Evolutionary conservation across 495 filamentous ascomycete species (phyloP), one percentile per base, ranked within the genome.

Genomic region (Ramalina intermedia): DNA sequence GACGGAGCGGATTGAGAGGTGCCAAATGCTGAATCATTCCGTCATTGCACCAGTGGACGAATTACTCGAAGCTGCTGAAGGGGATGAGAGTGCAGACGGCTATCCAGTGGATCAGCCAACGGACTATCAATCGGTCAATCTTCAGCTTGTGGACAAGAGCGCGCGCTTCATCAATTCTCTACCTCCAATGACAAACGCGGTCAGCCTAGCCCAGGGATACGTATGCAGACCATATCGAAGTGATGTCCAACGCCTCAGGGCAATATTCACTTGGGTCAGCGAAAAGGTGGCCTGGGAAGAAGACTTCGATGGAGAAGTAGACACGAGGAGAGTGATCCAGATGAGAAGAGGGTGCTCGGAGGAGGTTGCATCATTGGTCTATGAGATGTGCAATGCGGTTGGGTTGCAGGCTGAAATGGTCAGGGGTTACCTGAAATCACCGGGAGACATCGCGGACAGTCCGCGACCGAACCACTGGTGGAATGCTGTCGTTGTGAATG

Each of bases 201-300:
- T 82, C 45, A 85, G 80, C 48, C 74, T 99, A 20, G 88, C 89
- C 1, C 88, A 93, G 47, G 85, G 83, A 6, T 94, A 94, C 58
- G 79, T 99, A 24, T 96, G 93, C 58, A 80, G 93, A 39, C 93
- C 93, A 5, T 94, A 96, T 60, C 78, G 88, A 44, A 95, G 85
- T 61, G 93, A 96, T 56, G 85, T 95, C 1, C 91, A 99, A 59
- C 76, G 89, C 36, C 70, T 96, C 4, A 76, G 91, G 18, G 87
- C 91, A 1, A 95, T 96, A 44, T 99, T 95, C 59, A 95, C 82
- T 9, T 99, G 90, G 89, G 85, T 95, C 24, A 78, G 87, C 17
- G 91, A 96, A 61, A 91, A 91, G 58, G 79, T 99, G 43, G 76
- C 76, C n/a, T 99, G 91, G 90, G 91, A 99, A 60, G 88, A 95